phyloP scores from a whole-genome alignment of 2,329 filamentous ascomycete species.

The Xylariaceae sp. region DNA sequence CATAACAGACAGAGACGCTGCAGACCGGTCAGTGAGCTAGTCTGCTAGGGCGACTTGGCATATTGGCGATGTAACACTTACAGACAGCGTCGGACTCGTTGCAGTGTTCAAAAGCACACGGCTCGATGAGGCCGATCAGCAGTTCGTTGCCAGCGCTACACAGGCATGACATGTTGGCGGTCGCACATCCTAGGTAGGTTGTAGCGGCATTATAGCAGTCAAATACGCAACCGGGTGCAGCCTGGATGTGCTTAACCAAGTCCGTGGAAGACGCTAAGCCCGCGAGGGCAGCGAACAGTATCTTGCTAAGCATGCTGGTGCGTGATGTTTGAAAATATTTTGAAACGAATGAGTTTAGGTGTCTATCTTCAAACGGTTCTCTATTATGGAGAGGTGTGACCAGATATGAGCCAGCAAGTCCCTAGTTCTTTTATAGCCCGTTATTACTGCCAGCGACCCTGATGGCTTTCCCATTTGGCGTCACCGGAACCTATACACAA shows the following conservation, averaged over 20 bases:
- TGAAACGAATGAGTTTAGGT: no score
- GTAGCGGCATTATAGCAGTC: background rate
- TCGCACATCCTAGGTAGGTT: background rate
- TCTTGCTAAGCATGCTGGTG: background rate
- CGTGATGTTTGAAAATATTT: no score
- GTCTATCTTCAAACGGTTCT: no score
- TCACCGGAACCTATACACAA: no score
- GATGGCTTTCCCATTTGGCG: no score
- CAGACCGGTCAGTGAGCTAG: background rate
- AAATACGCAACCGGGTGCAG: background rate
- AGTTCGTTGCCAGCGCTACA: background rate
- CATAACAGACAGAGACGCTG: background rate
- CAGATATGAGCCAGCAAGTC: no score
- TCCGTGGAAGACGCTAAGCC: background rate
- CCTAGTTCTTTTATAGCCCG: no score
- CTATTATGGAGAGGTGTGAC: no score
- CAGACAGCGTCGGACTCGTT: background rate
- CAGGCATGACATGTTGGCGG: background rate
- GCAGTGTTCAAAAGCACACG: background rate
- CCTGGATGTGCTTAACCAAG: background rate
- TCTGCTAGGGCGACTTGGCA: background rate
- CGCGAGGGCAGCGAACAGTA: background rate
- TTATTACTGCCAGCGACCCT: no score
- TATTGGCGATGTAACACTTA: background rate
- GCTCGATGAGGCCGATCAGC: background rate